Base-by-base conservation (phyloP, 2,329 filamentous ascomycete species). In the Aphanocladium album region DNA sequence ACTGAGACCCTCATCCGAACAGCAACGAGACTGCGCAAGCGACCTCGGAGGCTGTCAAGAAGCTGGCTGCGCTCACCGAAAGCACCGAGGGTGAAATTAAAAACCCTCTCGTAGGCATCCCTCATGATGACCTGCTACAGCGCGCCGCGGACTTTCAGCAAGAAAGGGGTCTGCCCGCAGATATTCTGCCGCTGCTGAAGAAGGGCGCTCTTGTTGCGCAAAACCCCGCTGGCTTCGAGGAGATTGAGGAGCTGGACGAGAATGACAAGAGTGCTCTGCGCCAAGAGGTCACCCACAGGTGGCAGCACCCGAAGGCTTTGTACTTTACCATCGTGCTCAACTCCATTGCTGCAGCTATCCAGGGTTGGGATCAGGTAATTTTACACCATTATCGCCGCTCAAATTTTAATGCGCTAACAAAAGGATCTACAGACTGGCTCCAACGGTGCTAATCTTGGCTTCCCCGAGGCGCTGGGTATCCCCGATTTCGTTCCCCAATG, bases 81-180 rank as follows among this genome's bases (percentile, higher is more conserved):
- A 67, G 67, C 33, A 16, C 66, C 30, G 66, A 69, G 57, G 70
- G 68, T 54, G 72, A 74, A 45, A 71, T 73, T 43, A 67, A 66
- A 30, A 87, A 87, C 45, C 74, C 73, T 0, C 70, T 88, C 3
- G 78, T 75, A 2, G 81, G 78, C 0, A 76, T 87, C 8, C 75
- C 80, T 2, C 76, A 78, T 30, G 74, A 80, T 1, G 71, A 80
- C 57, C 77, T 88, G 16, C 70, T 87, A 43, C 70, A 72, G 21
- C 76, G 84, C 62, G 84, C 87, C 2, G 76, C 82, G 47, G 68
- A 73, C 0, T 88, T 86, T 68, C 83, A 80, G 47, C 63, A 68
- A 3, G 70, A 79, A n/a, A 77, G 79, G 54, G 76, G 76, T 9
- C 71, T 85, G 3, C 69, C 70, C 1, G 74, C 74, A 39, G 76